These are phyloP conservation scores for Rhizopus stolonifer DNA, from an alignment of 371 early-diverging fungal genomes.

Conservation along the genomic window DNA sequence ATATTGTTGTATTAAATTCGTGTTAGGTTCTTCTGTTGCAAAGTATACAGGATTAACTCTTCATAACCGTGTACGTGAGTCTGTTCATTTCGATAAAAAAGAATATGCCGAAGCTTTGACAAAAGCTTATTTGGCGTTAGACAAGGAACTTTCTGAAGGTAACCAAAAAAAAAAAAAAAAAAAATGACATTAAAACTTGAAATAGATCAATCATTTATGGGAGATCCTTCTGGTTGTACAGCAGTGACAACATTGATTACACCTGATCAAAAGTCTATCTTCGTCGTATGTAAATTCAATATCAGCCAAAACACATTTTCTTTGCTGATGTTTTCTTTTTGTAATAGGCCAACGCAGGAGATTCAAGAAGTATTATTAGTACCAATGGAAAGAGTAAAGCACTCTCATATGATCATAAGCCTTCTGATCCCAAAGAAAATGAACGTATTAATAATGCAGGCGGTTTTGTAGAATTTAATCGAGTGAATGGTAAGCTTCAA, in stretches of 20 bases:
- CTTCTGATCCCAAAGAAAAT: slow-evolving; percentile 72
- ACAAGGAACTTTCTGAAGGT: slow-evolving; percentile 75
- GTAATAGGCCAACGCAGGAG: slow-evolving; percentile 11
- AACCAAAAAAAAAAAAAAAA: slow-evolving; percentile 1
- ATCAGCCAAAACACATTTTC: too few species aligned
- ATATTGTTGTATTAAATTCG: not conserved
- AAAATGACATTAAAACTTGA: not conserved
- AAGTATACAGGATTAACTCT: slow-evolving; percentile 81
- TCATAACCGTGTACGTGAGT: slow-evolving; percentile 69
- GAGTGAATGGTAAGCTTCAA: slow-evolving; percentile 87
- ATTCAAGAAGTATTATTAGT: slow-evolving; percentile 72
- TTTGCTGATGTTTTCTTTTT: too few species aligned
- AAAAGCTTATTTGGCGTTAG: slow-evolving; percentile 77
- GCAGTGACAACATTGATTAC: slow-evolving; percentile 68
- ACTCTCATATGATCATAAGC: slow-evolving; percentile 93
- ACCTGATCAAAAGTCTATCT: slow-evolving; percentile 34
- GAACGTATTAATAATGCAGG: slow-evolving; percentile 84
- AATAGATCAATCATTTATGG: slow-evolving; percentile 70
- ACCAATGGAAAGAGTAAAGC: slow-evolving; percentile 65
- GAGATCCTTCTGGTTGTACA: slow-evolving; percentile 93
- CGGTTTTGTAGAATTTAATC: slow-evolving; percentile 93
- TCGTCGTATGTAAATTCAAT: slow-evolving; percentile 35
- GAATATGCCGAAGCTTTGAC: slow-evolving; percentile 74
- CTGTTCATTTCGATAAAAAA: slow-evolving; percentile 63
- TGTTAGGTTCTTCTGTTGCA: slow-evolving; percentile 73